Conservation (phyloP, 2,329 filamentous ascomycete species). For the Nothophaeocryptopus gaeumannii region DNA sequence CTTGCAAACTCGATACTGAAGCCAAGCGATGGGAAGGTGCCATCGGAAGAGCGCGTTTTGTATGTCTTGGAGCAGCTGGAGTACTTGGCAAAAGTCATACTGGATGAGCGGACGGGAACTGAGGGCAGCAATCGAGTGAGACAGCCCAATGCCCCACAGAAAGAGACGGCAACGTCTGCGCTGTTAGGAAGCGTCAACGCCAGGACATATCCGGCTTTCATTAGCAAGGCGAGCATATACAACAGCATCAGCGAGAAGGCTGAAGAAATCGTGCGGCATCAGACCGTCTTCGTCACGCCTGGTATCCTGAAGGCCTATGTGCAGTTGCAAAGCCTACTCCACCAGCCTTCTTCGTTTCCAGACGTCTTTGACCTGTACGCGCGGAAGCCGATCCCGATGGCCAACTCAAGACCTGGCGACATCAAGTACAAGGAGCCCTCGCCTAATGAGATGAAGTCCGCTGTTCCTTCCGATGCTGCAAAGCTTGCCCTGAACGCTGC, state of each 20-base stretch:
- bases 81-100: constrained; percentile 25
- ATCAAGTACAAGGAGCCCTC: constrained; percentile 62
- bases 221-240: constrained; percentile 37
- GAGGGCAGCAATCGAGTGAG: constrained; percentile 1
- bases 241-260: constrained; percentile 54
- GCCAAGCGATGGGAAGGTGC: constrained; percentile 23
- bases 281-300: constrained; percentile 76
- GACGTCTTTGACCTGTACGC: constrained; percentile 79
- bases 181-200: constrained; percentile 50
- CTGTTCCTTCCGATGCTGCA: constrained; percentile 68
- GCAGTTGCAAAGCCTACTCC: constrained; percentile 68
- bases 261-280: constrained; percentile 69
- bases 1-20: constrained; percentile 27
- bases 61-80: constrained; percentile 35
- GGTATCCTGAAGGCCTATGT: constrained; percentile 72
- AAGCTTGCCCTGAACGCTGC: constrained; percentile 74
- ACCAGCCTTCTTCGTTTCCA: constrained; percentile 72
- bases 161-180: constrained; percentile 51
- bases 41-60: constrained; percentile 31
- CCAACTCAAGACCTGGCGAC: constrained; percentile 47
- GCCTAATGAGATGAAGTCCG: constrained; percentile 60
- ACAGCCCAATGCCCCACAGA: constrained; percentile 8
- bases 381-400: constrained; percentile 68
- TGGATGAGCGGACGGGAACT: constrained; percentile 22
- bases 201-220: constrained; percentile 32